Percentiles rank a stretch among this genome's conserved stretches.
Conservation (phyloP, 768 basidiomycete species). For the Russula virescens region DNA sequence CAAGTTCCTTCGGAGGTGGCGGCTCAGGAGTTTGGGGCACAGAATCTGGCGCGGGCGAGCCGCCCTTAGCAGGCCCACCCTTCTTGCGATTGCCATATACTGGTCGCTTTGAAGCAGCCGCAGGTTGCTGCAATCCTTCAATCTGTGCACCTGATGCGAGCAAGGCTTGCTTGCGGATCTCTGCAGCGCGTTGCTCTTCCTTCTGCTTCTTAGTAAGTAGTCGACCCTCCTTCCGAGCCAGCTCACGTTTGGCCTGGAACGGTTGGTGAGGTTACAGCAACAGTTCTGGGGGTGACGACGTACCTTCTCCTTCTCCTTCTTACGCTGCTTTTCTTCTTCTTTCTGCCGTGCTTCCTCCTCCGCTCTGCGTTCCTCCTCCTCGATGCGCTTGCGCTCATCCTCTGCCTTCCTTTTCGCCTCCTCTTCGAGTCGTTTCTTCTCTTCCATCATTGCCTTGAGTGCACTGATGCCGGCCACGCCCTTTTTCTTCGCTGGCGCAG, state of each 20-base stretch:
- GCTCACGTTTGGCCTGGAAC: slow-evolving; percentile 74
- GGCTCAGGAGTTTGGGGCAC: slow-evolving; percentile 35
- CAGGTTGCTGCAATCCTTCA: slow-evolving; percentile 72
- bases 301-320: slow-evolving; percentile 88
- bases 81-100: slow-evolving; percentile 83
- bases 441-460: slow-evolving; percentile 86
- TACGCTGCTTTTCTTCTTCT: slow-evolving; percentile 79
- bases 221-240: slow-evolving; percentile 90
- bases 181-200: slow-evolving; percentile 85
- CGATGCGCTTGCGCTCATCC: slow-evolving; percentile 73
- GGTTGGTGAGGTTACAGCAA: slow-evolving; percentile 3
- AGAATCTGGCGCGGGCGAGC: slow-evolving; percentile 50
- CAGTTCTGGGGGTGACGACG: slow-evolving; percentile 10
- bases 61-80: slow-evolving; percentile 51
- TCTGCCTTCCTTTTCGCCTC: slow-evolving; percentile 67
- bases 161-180: slow-evolving; percentile 85
- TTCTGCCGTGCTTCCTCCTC: slow-evolving; percentile 72
- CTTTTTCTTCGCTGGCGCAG: slow-evolving; percentile 65
- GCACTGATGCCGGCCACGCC: slow-evolving; percentile 63
- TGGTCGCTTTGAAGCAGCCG: slow-evolving; percentile 60
- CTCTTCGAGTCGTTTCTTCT: slow-evolving; percentile 83
- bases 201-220: slow-evolving; percentile 97
- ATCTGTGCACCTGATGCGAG: slow-evolving; percentile 85
- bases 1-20: slow-evolving; percentile 21
- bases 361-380: slow-evolving; percentile 79